Percentiles rank a stretch among this genome's conserved stretches.
Evolutionary conservation across 225 moss, liverwort and hornwort genomes (phyloP).

Genomic region (Straminergon stramineum): DNA sequence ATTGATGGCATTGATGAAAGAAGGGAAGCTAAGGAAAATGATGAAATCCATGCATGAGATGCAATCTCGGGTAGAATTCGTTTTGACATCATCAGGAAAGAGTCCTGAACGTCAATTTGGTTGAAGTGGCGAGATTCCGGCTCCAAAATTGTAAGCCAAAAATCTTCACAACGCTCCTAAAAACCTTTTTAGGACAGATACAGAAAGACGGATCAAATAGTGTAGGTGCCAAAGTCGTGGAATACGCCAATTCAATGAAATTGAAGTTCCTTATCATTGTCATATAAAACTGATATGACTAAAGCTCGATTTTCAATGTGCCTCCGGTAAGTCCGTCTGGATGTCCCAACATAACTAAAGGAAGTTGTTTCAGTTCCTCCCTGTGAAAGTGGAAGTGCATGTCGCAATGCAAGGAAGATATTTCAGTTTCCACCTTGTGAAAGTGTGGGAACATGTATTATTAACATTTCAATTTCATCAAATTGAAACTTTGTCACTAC

Average conservation of each 20-base stretch:
- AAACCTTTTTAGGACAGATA: background rate
- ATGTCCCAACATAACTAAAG: background rate
- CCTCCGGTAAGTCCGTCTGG: background rate
- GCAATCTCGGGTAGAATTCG: background rate
- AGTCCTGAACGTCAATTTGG: background rate
- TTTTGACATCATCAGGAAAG: background rate
- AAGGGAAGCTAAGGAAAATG: background rate
- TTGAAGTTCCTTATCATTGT: background rate
- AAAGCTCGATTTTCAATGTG: background rate
- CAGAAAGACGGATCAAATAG: background rate
- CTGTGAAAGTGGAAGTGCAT: background rate
- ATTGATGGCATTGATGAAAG: background rate
- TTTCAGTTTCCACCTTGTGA: background rate
- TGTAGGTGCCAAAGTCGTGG: background rate
- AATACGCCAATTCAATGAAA: background rate
- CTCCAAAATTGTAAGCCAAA: background rate
- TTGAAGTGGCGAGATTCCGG: background rate
- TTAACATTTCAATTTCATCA: background rate
- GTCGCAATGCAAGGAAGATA: background rate
- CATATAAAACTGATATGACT: background rate
- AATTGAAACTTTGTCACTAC: background rate
- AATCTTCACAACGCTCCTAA: background rate
- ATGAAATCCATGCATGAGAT: background rate
- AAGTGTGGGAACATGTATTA: background rate
- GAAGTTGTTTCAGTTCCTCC: background rate